Evolutionary conservation across 495 filamentous ascomycete genomes (phyloP).

Genomic region (Lichenothelia convexa): DNA sequence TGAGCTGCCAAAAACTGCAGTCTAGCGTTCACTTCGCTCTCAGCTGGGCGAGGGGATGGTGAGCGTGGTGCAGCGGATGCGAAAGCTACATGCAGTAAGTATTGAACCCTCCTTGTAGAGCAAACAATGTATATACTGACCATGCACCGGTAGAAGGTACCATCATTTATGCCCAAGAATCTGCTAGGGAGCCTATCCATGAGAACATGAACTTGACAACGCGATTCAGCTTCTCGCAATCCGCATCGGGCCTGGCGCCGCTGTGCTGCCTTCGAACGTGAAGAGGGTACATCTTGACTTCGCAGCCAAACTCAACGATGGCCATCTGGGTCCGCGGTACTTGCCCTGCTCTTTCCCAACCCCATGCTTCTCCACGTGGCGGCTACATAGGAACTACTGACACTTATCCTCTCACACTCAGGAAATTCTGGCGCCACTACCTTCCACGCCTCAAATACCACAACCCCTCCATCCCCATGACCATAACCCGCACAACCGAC

Average conservation of each 20-base stretch:
- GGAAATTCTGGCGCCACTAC: slow-evolving; percentile 72
- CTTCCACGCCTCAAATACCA: slow-evolving; percentile 83
- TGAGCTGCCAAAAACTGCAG: too few species aligned
- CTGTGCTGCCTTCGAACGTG: slow-evolving; percentile 59
- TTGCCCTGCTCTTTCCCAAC: slow-evolving; percentile 5
- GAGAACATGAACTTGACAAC: too few species aligned
- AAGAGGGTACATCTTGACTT: slow-evolving; percentile 74
- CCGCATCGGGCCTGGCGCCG: slow-evolving; percentile 64
- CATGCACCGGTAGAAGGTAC: slow-evolving; percentile 7
- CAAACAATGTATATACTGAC: slow-evolving; percentile 29
- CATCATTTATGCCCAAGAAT: slow-evolving; percentile 4
- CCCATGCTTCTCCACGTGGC: background rate
- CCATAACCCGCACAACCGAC: slow-evolving; percentile 46
- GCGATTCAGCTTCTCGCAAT: slow-evolving; percentile 47
- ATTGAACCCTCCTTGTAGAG: too few species aligned
- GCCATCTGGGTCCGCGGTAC: slow-evolving; percentile 68
- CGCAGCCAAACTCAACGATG: slow-evolving; percentile 40
- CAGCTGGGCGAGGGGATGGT: too few species aligned
- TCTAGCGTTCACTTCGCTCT: too few species aligned
- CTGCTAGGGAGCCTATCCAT: too few species aligned
- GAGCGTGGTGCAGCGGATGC: slow-evolving; percentile 57
- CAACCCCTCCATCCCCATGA: slow-evolving; percentile 73
- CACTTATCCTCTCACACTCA: slow-evolving; percentile 14
- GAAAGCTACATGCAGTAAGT: slow-evolving; percentile 60
- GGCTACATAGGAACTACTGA: background rate